Base-by-base conservation (phyloP, 345 rosid genomes). In the Citrus australasica region DNA sequence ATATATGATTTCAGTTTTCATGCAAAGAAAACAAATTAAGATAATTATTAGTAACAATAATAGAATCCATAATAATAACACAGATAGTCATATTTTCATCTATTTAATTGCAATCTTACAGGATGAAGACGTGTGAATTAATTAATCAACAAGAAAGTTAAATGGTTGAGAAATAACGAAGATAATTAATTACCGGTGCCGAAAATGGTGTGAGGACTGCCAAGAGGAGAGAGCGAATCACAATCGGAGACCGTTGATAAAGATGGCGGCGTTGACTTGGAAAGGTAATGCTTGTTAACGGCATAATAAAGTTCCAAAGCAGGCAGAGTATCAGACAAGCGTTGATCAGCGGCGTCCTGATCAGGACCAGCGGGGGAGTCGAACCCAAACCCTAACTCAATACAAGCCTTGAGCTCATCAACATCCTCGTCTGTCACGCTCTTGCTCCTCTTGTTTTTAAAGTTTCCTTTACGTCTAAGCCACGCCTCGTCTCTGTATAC, bases 401-500 rank as follows among this genome's bases (percentile, higher is more conserved):
- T 76, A 79, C 97, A 93, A 0, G 89, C 99, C 82, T 93, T 95
- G 65, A 95, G 99, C 79, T 95, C 98, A 76, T 92, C 98, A 25
- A 95, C 88, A 73, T 95, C 99, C 35, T 93, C 99, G 30, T 92
- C 98, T 0, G 97, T 93, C 51, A 93, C 90, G 89, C 97, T 95
- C 86, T 90, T 95, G 76, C 90, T 90, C 3, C 88, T 81, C 78
- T 78, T 78, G 56, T 79, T 85, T 79, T 81, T 87, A 58, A 76
- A 71, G 73, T 72, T 85, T 5, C 91, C 92, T 30, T 90, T 93
- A 70, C 97, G 90, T 78, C 88, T 82, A 11, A 84, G 87, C 99
- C 99, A 95, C 9, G 92, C 97, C 87, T 93, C 97, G 5, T 95
- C 94, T 48, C 99, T 85, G 83, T 79, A 82, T 7, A 89, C 81